Percentiles rank a stretch among this genome's conserved stretches.
These are phyloP conservation scores for Climacium dendroides DNA, from an alignment of 225 moss, liverwort and hornwort species.

Conservation along the genomic window DNA sequence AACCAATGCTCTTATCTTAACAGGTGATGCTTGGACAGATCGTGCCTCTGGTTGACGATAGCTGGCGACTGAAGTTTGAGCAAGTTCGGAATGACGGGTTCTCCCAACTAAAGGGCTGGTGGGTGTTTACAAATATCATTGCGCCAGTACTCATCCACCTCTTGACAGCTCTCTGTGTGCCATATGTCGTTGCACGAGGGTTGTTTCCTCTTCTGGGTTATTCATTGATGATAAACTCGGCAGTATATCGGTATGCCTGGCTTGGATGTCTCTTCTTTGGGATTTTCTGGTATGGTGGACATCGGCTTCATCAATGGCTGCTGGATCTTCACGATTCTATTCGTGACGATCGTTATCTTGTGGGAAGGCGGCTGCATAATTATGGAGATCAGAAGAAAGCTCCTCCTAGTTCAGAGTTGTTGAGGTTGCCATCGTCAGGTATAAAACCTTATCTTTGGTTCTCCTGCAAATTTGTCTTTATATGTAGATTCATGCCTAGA, in stretches of 20 bases:
- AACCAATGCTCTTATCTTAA: constrained; percentile 6
- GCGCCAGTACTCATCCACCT: constrained; percentile 71
- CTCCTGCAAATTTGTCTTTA: not conserved
- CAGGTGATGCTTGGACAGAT: constrained; percentile 98
- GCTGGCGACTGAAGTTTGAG: constrained; percentile 85
- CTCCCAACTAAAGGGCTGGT: constrained; percentile 65
- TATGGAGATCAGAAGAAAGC: constrained; percentile 70
- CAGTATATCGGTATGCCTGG: constrained; percentile 85
- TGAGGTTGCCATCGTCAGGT: constrained; percentile 22
- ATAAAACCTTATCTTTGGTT: not conserved
- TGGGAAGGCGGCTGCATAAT: constrained; percentile 88
- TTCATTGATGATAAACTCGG: constrained; percentile 59
- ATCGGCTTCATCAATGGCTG: constrained; percentile 66
- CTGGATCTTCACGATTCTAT: constrained; percentile 97
- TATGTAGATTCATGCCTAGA: not conserved
- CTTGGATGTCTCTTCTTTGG: constrained; percentile 72
- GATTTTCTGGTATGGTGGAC: constrained; percentile 61
- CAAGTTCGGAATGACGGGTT: constrained; percentile 93
- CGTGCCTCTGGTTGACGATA: constrained; percentile 69
- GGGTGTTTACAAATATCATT: constrained; percentile 77
- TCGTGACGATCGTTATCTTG: constrained; percentile 91
- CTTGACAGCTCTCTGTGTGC: constrained; percentile 54
- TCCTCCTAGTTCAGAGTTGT: not conserved
- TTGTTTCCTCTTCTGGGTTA: constrained; percentile 72
- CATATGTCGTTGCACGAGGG: constrained; percentile 55